A percentile compares a stretch with the other conserved stretches of the same genome.
Conservation (phyloP, 106 monocot genomes). For the Apostasia shenzhenica region DNA sequence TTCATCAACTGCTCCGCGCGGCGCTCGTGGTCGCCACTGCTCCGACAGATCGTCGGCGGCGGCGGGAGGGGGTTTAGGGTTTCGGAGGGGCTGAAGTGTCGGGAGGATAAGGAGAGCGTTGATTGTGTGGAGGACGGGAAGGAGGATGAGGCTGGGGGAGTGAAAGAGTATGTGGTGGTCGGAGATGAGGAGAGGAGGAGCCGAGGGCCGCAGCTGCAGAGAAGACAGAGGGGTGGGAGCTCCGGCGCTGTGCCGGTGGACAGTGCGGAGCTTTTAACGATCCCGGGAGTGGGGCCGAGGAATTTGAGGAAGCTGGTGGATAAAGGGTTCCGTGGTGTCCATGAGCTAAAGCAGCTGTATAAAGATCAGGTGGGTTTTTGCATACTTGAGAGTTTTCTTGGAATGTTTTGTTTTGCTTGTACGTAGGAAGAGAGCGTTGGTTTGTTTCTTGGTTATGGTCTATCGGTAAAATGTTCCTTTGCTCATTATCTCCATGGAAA, state of each 20-base stretch:
- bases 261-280: slow-evolving; percentile 37
- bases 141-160: slow-evolving; percentile 15
- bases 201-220: not conserved
- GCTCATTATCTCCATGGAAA: no score
- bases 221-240: slow-evolving; percentile 21
- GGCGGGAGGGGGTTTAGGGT: slow-evolving; percentile 11
- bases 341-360: slow-evolving; percentile 61
- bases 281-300: slow-evolving; percentile 58
- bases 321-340: slow-evolving; percentile 53
- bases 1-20: not conserved
- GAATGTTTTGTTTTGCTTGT: not conserved
- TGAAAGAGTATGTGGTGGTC: not conserved
- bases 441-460: no score
- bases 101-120: slow-evolving; percentile 15
- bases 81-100: slow-evolving; percentile 5
- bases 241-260: slow-evolving; percentile 1
- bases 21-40: slow-evolving; percentile 11
- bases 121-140: not conserved
- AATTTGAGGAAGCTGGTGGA: slow-evolving; percentile 62
- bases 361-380: slow-evolving; percentile 36
- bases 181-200: slow-evolving; percentile 4
- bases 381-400: no score
- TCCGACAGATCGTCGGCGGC: not conserved
- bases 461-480: no score
- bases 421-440: no score